Conservation (phyloP, 2,329 filamentous ascomycete species). For the Phialophora tarda region DNA sequence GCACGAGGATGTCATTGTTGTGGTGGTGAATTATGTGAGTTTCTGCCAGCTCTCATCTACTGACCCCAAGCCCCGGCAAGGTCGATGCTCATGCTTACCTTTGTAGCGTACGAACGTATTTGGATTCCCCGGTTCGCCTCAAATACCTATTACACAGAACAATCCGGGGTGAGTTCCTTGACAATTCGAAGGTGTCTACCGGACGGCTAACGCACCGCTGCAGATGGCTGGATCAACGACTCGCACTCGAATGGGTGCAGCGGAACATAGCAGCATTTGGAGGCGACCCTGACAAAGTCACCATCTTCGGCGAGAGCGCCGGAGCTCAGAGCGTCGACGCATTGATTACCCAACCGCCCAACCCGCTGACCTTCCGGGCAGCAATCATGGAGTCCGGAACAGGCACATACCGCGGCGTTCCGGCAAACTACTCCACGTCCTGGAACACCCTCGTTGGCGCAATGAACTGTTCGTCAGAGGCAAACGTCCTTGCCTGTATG, state of each 20-base stretch:
- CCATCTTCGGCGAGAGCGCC: slow-evolving; percentile 47
- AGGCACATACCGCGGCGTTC: neutral
- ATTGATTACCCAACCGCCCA: slow-evolving; percentile 33
- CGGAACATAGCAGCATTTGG: slow-evolving; percentile 46
- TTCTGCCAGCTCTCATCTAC: neutral
- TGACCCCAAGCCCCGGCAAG: neutral
- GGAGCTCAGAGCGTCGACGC: slow-evolving; percentile 32
- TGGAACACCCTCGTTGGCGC: slow-evolving; percentile 29
- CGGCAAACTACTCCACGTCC: slow-evolving; percentile 12
- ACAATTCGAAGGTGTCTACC: neutral
- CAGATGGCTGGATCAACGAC: slow-evolving; percentile 51
- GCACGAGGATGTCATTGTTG: slow-evolving; percentile 46
- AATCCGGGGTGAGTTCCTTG: slow-evolving; percentile 41
- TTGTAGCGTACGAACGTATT: slow-evolving; percentile 44
- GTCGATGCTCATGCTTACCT: neutral
- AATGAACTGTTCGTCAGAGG: slow-evolving; percentile 25
- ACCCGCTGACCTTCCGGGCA: slow-evolving; percentile 39
- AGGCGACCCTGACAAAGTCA: slow-evolving; percentile 45
- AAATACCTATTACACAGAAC: slow-evolving; percentile 42
- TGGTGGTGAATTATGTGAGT: slow-evolving; percentile 43
- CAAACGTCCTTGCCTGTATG: slow-evolving; percentile 24
- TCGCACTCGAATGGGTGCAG: slow-evolving; percentile 47
- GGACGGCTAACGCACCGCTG: neutral
- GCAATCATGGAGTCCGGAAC: slow-evolving; percentile 41
- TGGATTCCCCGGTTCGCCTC: slow-evolving; percentile 47